These are phyloP conservation scores for Glycine tomentella DNA, from an alignment of 306 rosid species.

Conservation along the genomic window DNA sequence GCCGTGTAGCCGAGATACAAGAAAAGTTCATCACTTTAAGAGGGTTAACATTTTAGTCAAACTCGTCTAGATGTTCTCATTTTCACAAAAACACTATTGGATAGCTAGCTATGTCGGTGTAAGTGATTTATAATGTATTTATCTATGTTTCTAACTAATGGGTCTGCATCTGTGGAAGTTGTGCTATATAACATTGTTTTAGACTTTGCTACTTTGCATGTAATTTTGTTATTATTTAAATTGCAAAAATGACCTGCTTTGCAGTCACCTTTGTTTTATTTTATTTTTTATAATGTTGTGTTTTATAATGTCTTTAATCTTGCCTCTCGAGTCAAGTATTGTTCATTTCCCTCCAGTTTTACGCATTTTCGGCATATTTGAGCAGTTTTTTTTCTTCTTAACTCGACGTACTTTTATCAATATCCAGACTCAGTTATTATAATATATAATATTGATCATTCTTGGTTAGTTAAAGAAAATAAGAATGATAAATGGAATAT, in stretches of 20 bases:
- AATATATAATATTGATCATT: too few relatives aligned
- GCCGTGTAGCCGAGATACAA: slow-evolving; percentile 41
- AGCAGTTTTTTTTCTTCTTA: too few relatives aligned
- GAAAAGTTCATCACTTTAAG: slow-evolving; percentile 38
- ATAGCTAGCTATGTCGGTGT: not conserved
- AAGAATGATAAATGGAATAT: too few relatives aligned
- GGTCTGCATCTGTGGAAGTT: not conserved
- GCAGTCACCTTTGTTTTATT: not conserved
- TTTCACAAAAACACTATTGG: not conserved
- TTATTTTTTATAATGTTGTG: not conserved
- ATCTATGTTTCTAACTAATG: not conserved
- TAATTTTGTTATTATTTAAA: not conserved
- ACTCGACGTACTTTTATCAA: too few relatives aligned
- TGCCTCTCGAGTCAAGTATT: not conserved
- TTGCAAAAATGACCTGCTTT: not conserved
- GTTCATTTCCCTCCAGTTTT: not conserved
- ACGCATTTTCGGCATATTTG: too few relatives aligned
- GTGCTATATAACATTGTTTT: not conserved
- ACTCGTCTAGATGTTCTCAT: not conserved
- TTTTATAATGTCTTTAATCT: not conserved
- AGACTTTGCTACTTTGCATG: not conserved
- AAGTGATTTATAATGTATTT: not conserved
- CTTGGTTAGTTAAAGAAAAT: too few relatives aligned
- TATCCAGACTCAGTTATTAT: too few relatives aligned
- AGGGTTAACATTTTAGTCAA: slow-evolving; percentile 36